These are phyloP conservation scores for Platismatia glauca DNA, from an alignment of 495 filamentous ascomycete species.

Conservation along the genomic window DNA sequence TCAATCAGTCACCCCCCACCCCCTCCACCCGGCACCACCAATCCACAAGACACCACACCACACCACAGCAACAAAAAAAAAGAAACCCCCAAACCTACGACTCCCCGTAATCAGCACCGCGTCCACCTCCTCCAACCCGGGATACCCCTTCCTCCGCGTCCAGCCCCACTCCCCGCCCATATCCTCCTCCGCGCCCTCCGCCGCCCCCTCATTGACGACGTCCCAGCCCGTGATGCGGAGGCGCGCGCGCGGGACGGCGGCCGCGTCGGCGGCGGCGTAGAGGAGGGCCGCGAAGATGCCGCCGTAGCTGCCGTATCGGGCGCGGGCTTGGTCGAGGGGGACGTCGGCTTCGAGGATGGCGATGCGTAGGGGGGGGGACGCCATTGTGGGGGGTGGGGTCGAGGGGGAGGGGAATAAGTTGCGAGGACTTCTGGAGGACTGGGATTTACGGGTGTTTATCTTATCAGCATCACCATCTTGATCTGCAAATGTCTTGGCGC, in stretches of 20 bases:
- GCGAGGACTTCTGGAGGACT: not conserved
- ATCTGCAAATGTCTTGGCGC: too few species aligned
- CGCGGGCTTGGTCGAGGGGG: constrained; percentile 45
- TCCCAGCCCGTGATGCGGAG: constrained; percentile 59
- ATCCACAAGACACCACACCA: not conserved
- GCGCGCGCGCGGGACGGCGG: constrained; percentile 34
- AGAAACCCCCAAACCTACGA: constrained; percentile 33
- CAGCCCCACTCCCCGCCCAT: constrained; percentile 10
- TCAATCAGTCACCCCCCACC: not conserved
- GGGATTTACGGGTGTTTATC: not conserved
- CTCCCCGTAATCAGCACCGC: constrained; percentile 76
- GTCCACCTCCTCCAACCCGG: constrained; percentile 63
- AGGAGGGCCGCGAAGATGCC: constrained; percentile 64
- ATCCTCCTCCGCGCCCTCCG: constrained; percentile 1
- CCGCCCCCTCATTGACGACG: constrained; percentile 44
- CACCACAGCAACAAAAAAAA: not conserved
- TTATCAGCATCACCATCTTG: too few species aligned
- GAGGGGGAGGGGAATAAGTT: not conserved
- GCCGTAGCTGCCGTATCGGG: constrained; percentile 62
- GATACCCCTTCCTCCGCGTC: constrained; percentile 41
- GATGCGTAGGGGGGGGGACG: constrained; percentile 55
- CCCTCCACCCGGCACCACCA: too few species aligned
- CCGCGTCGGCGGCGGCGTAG: constrained; percentile 36
- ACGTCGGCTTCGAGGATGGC: constrained; percentile 79
- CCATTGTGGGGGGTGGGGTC: not conserved